Evolutionary conservation across 1,284 basidiomycete species (phyloP).

Genomic region (Athelia sp.): DNA sequence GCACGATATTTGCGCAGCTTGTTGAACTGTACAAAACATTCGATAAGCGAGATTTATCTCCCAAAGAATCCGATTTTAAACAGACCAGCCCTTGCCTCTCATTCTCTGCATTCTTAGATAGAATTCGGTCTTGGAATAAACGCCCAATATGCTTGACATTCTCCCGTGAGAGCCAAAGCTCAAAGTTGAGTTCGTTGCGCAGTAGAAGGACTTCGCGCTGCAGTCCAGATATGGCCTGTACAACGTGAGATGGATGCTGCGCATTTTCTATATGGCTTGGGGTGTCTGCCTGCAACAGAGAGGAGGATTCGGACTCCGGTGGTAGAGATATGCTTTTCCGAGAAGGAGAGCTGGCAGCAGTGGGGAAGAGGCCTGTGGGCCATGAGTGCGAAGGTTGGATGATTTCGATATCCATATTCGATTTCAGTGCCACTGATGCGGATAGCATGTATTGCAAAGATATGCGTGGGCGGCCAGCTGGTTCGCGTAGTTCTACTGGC

Average conservation of each 20-base stretch:
- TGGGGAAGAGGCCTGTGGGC: slow-evolving; percentile 37
- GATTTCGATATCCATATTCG: slow-evolving; percentile 56
- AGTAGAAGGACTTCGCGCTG: slow-evolving; percentile 72
- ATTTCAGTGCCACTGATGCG: slow-evolving; percentile 65
- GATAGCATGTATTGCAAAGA: slow-evolving; percentile 70
- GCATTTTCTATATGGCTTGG: slow-evolving; percentile 9
- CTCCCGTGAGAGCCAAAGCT: slow-evolving; percentile 74
- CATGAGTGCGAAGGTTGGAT: slow-evolving; percentile 42
- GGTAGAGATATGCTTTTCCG: slow-evolving; percentile 11
- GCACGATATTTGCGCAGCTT: slow-evolving; percentile 68
- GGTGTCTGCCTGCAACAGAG: slow-evolving; percentile 3
- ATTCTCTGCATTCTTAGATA: slow-evolving; percentile 67
- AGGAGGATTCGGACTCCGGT: slow-evolving; percentile 7
- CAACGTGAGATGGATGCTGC: slow-evolving; percentile 41
- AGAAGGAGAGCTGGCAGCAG: slow-evolving; percentile 15
- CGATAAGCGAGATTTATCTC: not conserved
- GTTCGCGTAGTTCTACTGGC: slow-evolving; percentile 8
- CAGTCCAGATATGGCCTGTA: slow-evolving; percentile 57
- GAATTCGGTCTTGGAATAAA: slow-evolving; percentile 66
- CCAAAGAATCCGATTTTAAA: slow-evolving; percentile 8
- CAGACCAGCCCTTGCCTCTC: slow-evolving; percentile 78
- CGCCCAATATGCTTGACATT: slow-evolving; percentile 77
- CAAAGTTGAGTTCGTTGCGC: slow-evolving; percentile 76
- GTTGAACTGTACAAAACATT: slow-evolving; percentile 53
- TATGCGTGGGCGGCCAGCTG: slow-evolving; percentile 34